Evolutionary conservation across 305 asterid genomes (phyloP), one percentile per base, ranked within the genome.

Genomic region (Rubia tinctorum): DNA sequence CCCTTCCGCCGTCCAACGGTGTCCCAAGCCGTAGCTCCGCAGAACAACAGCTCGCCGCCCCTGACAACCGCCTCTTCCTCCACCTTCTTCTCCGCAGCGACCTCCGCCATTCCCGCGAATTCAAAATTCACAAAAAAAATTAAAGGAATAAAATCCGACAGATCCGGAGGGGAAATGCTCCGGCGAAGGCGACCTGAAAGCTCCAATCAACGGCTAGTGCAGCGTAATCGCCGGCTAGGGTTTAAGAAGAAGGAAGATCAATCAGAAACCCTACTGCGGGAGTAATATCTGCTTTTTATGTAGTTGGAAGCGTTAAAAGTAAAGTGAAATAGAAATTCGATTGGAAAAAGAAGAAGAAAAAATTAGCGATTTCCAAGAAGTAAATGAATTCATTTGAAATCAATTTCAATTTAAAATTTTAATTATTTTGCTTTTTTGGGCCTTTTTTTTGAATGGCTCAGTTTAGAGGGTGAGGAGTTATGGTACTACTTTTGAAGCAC

Each of bases 21-120:
- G 69, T 91, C 96, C 99, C 99, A 95, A 12, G 88, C 78, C 47
- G 96, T 91, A 8, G 96, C 84, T 17, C 99, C 99, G 79, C 98
- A 91, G 80, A 88, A 95, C 75, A 92, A 85, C 42, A 95, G 49
- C 91, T 92, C 98, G 23, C 99, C 99, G 45, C 92, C 91, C 79
- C 82, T 86, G 66, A 80, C 87, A 73, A 63, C 85, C 80, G 72
- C 86, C 62, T 27, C 82, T 69, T 72, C 79, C 79, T 76, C 71
- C 65, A 15, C 75, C 86, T 82, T 86, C 81, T 83, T 82, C 86
- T 88, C 93, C 45, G 71, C 80, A 73, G 80, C 96, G 70, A 73
- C 86, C n/a, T 72, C 82, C 74, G 89, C 86, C 99, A 90, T 88
- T 84, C 88, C 82, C 83, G 82, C 79, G 82, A 27, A 12, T 18